Percentiles rank a stretch among this genome's conserved stretches.
Evolutionary conservation across 2,329 filamentous ascomycete genomes (phyloP).

Genomic region (Alternaria triticina): DNA sequence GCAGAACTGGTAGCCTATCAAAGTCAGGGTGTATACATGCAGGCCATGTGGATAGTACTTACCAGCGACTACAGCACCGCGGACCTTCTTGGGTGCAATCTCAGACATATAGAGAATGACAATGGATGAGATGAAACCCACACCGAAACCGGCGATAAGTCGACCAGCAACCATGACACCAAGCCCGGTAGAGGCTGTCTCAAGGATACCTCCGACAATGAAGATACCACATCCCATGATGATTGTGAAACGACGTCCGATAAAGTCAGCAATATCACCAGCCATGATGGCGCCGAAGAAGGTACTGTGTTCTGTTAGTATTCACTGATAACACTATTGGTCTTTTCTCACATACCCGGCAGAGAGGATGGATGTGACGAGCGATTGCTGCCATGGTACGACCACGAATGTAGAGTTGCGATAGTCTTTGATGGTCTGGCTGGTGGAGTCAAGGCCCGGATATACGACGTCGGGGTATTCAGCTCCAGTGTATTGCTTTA

Average conservation of each 20-base stretch:
- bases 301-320: conserved; percentile 54
- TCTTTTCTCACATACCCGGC: conserved; percentile 51
- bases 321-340: not conserved
- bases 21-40: not conserved
- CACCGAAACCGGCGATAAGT: conserved; percentile 75
- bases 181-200: conserved; percentile 66
- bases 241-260: conserved; percentile 70
- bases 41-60: not conserved
- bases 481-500: conserved; percentile 43
- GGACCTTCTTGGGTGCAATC: conserved; percentile 72
- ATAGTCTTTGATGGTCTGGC: conserved; percentile 66
- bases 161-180: conserved; percentile 73
- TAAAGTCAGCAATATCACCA: conserved; percentile 65
- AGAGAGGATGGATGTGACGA: conserved; percentile 76
- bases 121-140: conserved; percentile 73
- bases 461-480: conserved; percentile 50
- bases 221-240: conserved; percentile 69
- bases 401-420: conserved; percentile 51
- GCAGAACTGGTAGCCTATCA: conserved; percentile 73
- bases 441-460: conserved; percentile 58
- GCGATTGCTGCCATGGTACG: conserved; percentile 55
- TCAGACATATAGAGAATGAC: conserved; percentile 80
- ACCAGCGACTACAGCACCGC: conserved; percentile 73
- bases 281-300: conserved; percentile 73
- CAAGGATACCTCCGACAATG: conserved; percentile 59